Conservation (phyloP, 1,139 yeast genomes). For the Protomyces macrosporus region DNA sequence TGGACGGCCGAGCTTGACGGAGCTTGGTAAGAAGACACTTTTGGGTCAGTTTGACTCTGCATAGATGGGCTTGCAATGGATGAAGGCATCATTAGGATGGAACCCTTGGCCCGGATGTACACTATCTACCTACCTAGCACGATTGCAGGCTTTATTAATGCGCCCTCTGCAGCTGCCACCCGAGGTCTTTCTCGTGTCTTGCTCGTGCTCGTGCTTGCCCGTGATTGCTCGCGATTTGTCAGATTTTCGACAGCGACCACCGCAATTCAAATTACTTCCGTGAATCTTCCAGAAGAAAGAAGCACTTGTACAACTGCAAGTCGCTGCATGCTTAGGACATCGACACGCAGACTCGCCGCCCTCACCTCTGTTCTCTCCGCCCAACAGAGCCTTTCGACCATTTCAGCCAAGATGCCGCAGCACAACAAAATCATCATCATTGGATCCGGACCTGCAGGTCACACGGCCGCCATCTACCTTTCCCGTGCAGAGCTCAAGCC, state of each 20-base stretch:
- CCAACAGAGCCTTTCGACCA: background rate
- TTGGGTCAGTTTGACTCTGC: conserved; percentile 2
- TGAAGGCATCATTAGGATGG: too few species aligned
- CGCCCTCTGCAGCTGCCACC: too few species aligned
- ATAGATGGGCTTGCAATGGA: background rate
- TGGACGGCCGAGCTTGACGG: conserved; percentile 26
- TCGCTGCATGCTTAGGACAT: background rate
- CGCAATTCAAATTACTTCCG: too few species aligned
- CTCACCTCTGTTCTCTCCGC: background rate
- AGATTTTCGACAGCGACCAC: too few species aligned
- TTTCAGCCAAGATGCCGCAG: conserved; percentile 6
- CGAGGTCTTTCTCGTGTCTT: too few species aligned
- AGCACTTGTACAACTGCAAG: background rate
- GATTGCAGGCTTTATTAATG: too few species aligned
- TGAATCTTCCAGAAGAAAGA: too few species aligned
- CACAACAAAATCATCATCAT: conserved; percentile 27
- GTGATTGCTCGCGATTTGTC: too few species aligned
- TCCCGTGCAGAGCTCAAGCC: conserved; percentile 96
- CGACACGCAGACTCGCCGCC: background rate
- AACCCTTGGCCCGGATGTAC: too few species aligned
- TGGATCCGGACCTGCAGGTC: conserved; percentile 94
- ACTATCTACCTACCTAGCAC: too few species aligned
- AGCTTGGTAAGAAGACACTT: conserved; percentile 16
- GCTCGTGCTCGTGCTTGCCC: too few species aligned
- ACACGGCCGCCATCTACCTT: conserved; percentile 95